Evolutionary conservation across 2,329 filamentous ascomycete genomes (phyloP).

Genomic region (Arthrinium puccinioides): DNA sequence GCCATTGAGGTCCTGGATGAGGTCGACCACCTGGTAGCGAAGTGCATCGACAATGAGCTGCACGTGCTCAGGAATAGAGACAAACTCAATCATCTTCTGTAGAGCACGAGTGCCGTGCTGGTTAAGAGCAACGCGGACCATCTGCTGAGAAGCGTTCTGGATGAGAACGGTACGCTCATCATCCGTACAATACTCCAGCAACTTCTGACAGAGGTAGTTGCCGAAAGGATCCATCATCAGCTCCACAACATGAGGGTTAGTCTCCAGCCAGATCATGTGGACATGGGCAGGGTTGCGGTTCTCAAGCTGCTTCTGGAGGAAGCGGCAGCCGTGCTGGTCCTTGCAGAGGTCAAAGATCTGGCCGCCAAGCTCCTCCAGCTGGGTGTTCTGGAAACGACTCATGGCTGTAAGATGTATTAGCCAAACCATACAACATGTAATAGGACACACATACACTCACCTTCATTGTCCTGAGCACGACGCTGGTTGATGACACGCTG

Average conservation of each 20-base stretch:
- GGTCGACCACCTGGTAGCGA: slow-evolving; percentile 75
- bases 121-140: slow-evolving; percentile 91
- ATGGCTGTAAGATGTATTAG: slow-evolving; percentile 43
- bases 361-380: slow-evolving; percentile 71
- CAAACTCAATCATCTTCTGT: slow-evolving; percentile 99
- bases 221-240: slow-evolving; percentile 99
- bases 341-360: slow-evolving; percentile 90
- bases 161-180: slow-evolving; percentile 92
- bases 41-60: slow-evolving; percentile 82
- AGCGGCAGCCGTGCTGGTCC: slow-evolving; percentile 95
- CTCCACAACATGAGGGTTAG: slow-evolving; percentile 87
- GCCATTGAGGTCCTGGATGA: slow-evolving; percentile 96
- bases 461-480: slow-evolving; percentile 67
- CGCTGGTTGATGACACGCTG: slow-evolving; percentile 69
- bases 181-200: slow-evolving; percentile 90
- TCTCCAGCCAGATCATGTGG: slow-evolving; percentile 91
- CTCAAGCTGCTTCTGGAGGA: slow-evolving; percentile 94
- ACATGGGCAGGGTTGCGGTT: slow-evolving; percentile 77
- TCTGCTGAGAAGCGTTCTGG: slow-evolving; percentile 77
- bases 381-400: slow-evolving; percentile 76
- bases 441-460: slow-evolving; percentile 34
- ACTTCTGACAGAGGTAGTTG: slow-evolving; percentile 98
- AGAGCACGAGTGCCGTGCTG: slow-evolving; percentile 94
- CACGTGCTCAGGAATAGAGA: slow-evolving; percentile 79
- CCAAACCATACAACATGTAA: background rate